Evolutionary conservation across 345 rosid species (phyloP), one percentile per base, ranked within the genome.

Genomic region (Jatropha curcas): DNA sequence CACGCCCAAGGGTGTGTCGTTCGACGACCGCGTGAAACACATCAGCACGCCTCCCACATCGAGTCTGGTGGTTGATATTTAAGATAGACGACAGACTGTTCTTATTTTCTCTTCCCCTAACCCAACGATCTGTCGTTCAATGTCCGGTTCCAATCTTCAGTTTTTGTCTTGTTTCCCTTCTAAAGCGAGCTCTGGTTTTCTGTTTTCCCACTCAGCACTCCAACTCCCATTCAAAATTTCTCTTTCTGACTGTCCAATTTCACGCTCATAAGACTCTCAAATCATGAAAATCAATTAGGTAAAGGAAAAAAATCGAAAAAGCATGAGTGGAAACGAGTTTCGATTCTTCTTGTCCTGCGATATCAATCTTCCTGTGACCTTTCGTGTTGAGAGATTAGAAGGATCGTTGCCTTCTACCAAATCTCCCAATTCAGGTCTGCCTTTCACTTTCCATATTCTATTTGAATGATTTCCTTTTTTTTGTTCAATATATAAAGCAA

Each of bases 291-390:
- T 46, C 22, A 50, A 27, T 66, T 48, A 48, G 17, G 8, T 41
- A 13, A 31, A 34, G 60, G 28, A 25, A 22, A 59, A 28, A 24
- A 58, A 2, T n/a, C 2, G n/a, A 55, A 39, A 50, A 35, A 61
- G 14, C 27, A 95, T 95, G 98, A 85, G 84, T 33, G 85, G 90
- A 56, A 92, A 86, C 87, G 99, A 92, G 83, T 92, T 92, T 75
- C 94, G 99, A 5, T 92, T 95, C 91, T 95, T 95, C 85, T 75
- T 95, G 63, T 92, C 99, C 35, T 89, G 94, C 86, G 99, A 95
- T 79, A 85, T 95, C 90, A 92, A 95, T 80, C 90, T 85, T 4
- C 98, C 98, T 6, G 87, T 92, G 31, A 89, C 97, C 51, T 92
- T 95, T 56, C 91, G 98, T n/a, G 87, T 92, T 71, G 98, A 95